Conservation (phyloP, 305 asterid genomes). For the Fraxinus dipetala region DNA sequence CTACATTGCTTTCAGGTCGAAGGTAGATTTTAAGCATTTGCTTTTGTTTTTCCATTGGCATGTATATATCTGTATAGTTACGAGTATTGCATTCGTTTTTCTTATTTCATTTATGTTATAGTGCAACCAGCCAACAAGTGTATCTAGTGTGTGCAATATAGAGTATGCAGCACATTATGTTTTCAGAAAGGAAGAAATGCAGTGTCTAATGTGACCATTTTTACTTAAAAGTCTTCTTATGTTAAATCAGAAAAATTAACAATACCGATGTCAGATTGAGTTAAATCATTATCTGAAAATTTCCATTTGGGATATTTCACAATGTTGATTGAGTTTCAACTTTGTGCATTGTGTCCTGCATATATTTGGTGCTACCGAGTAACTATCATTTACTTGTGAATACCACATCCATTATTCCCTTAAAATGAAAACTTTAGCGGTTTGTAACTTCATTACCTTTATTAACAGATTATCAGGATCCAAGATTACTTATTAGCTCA, state of each 20-base stretch:
- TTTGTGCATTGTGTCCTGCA: neutral
- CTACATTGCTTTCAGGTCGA: slow-evolving; percentile 61
- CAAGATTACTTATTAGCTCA: neutral
- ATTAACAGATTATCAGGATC: neutral
- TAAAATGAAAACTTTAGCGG: neutral
- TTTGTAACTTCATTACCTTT: neutral
- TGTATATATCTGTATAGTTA: slow-evolving; percentile 1
- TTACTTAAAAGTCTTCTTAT: neutral
- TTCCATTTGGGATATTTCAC: neutral
- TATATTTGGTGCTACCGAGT: neutral
- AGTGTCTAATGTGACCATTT: slow-evolving; percentile 4
- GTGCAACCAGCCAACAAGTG: neutral
- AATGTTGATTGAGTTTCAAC: neutral
- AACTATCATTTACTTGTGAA: neutral
- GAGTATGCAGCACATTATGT: neutral
- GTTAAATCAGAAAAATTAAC: neutral
- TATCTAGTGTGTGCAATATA: neutral
- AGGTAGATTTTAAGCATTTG: slow-evolving; percentile 43
- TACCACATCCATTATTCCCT: slow-evolving; percentile 1
- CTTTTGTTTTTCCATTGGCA: slow-evolving; percentile 10
- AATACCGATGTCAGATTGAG: neutral
- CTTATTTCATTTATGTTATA: neutral
- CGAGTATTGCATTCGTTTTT: neutral
- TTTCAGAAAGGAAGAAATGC: slow-evolving; percentile 6
- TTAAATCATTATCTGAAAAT: neutral